Evolutionary conservation across 768 basidiomycete genomes (phyloP).

Genomic region (Cyathus striatus): DNA sequence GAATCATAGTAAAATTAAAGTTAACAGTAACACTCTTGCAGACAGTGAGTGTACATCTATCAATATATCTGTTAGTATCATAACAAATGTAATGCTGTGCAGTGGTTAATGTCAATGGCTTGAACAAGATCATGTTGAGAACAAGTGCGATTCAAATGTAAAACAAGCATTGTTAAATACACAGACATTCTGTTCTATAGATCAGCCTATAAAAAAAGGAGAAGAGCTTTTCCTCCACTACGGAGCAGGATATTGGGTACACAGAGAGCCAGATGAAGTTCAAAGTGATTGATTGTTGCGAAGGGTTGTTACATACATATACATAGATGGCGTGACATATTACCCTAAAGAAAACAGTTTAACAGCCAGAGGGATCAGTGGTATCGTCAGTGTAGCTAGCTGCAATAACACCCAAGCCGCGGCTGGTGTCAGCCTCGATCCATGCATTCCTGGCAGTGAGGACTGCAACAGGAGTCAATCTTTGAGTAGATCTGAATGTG

Average conservation of each 20-base stretch:
- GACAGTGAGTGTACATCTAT: slow-evolving; percentile 1
- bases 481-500: not conserved
- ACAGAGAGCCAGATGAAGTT: not conserved
- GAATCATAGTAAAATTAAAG: slow-evolving; percentile 6
- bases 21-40: slow-evolving; percentile 6
- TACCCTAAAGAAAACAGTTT: slow-evolving; percentile 4
- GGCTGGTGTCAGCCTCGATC: slow-evolving; percentile 47
- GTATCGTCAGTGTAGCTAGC: slow-evolving; percentile 17
- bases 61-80: not conserved
- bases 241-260: slow-evolving; percentile 7
- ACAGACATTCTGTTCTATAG: slow-evolving; percentile 1
- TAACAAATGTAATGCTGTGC: not conserved
- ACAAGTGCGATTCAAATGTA: slow-evolving; percentile 1
- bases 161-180: too few species aligned
- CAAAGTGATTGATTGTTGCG: too few species aligned
- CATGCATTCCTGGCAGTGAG: slow-evolving; percentile 40
- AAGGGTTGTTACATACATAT: too few species aligned
- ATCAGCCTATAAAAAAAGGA: slow-evolving; percentile 7
- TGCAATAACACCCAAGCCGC: slow-evolving; percentile 37
- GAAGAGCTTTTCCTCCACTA: slow-evolving; percentile 12
- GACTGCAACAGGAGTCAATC: slow-evolving; percentile 19
- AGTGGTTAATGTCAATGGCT: slow-evolving; percentile 8
- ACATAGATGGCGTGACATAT: too few species aligned
- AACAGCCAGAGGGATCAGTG: slow-evolving; percentile 24
- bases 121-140: slow-evolving; percentile 9